Evolutionary conservation across 73 alveolate species (phyloP), one percentile per base, ranked within the genome.

Genomic region (Effrenium voratum): DNA sequence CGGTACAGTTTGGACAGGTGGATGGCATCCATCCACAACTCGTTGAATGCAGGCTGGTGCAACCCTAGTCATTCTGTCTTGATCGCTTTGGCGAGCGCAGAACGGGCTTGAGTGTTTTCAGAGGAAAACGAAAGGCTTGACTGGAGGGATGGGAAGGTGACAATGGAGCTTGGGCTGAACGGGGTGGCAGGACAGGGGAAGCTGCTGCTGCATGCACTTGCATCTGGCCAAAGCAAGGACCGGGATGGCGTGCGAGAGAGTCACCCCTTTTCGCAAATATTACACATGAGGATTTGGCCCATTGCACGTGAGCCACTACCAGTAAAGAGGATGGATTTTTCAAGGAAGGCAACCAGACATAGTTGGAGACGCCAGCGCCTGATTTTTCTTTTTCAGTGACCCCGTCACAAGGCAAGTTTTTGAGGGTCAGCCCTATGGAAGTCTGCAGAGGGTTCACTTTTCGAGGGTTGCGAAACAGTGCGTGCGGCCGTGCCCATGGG

Each of bases 141-240:
- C 63, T 12, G 19, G 8, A 19, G 63, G 30, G n/a, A n/a, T 24
- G 19, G 26, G 19, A 12, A 24, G 43, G 44, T 40, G 30, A 66
- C 1, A n/a, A 30, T n/a, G 43, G 16, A 24, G 34, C 79, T 66
- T 66, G 63, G 19, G 63, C 63, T 19, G 63, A 8, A 19, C 19
- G 63, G 63, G 19, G 63, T 12, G 40, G 15, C 24, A 90, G 97
- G 97, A 26, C 68, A 90, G 26, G 86, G 87, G 87, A 90, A 90
- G 59, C 87, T 90, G 41, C 87, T 90, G 44, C 36, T 90, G 87
- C 97, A 90, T 44, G 49, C 97, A 38, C 97, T 90, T 13, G 97
- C 97, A 43, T 68, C 97, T 34, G 97, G 97, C 80, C 97, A 90
- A 70, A 90, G 97, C 83, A 90, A 90, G 97, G 95, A 46, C 28